phyloP scores from a whole-genome alignment of 768 basidiomycete species.

The Lentinula lateritia region DNA sequence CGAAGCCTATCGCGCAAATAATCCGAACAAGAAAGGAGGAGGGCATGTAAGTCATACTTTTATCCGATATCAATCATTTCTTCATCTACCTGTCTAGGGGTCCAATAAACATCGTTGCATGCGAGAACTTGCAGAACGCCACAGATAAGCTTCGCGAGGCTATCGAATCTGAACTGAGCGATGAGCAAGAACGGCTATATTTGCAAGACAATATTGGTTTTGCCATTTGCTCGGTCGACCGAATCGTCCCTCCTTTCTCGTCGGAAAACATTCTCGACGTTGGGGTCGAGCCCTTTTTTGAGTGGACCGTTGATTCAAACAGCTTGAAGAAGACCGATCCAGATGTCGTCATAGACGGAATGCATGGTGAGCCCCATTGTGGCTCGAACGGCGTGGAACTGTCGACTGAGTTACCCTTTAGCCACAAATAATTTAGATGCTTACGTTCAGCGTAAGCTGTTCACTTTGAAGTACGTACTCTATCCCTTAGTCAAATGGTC shows the following conservation, averaged over 20 bases:
- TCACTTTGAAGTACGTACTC: conserved; percentile 28
- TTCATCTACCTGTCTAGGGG: not conserved
- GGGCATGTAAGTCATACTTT: not conserved
- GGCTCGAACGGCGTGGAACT: not conserved
- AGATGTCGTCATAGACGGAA: conserved; percentile 20
- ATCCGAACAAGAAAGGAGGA: conserved; percentile 4
- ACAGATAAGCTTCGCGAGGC: conserved; percentile 23
- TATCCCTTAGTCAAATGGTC: not conserved
- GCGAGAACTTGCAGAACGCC: conserved; percentile 34
- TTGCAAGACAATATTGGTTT: conserved; percentile 27
- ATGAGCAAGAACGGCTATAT: conserved; percentile 22
- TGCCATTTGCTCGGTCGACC: conserved; percentile 36
- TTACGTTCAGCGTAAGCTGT: conserved; percentile 37
- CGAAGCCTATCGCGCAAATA: conserved; percentile 6
- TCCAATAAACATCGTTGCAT: conserved; percentile 21
- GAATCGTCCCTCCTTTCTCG: conserved; percentile 24
- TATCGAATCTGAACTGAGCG: conserved; percentile 21
- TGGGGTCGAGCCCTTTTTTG: conserved; percentile 34
- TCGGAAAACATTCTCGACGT: conserved; percentile 25
- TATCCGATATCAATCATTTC: not conserved
- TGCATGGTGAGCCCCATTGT: conserved; percentile 7
- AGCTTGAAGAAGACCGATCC: conserved; percentile 18
- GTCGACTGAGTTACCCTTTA: not conserved
- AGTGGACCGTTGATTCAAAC: conserved; percentile 31
- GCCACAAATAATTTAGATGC: conserved; percentile 24